A percentile compares a stretch with the other conserved stretches of the same genome.
These are phyloP conservation scores for Neurospora sp. DNA, from an alignment of 495 filamentous ascomycete species.

Conservation along the genomic window DNA sequence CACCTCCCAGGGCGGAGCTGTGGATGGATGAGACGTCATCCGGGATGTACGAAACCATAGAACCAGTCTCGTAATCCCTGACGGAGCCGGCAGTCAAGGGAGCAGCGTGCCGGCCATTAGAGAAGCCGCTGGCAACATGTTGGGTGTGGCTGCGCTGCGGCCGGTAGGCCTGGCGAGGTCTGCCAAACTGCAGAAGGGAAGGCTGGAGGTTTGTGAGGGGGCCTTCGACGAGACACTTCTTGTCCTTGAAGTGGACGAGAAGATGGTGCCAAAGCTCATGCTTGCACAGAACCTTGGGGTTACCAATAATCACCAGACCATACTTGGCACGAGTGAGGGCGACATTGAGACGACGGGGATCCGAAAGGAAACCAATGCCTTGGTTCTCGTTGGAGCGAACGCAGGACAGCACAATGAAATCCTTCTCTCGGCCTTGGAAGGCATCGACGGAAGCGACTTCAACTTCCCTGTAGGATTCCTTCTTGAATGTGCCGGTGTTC, in stretches of 20 bases:
- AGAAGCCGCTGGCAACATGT: conserved; percentile 70
- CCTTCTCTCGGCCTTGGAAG: conserved; percentile 98
- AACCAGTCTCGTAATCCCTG: conserved; percentile 78
- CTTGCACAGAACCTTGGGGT: conserved; percentile 95
- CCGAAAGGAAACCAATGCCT: conserved; percentile 97
- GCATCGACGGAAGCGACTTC: conserved; percentile 98
- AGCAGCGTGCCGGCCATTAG: conserved; percentile 30
- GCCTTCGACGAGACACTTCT: conserved; percentile 90
- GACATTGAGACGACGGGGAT: conserved; percentile 97
- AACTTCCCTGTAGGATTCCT: conserved; percentile 97
- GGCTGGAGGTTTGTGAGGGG: conserved; percentile 94
- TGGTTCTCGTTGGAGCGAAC: conserved; percentile 99
- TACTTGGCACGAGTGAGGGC: conserved; percentile 95
- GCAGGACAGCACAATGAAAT: conserved; percentile 97
- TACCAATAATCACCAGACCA: conserved; percentile 90
- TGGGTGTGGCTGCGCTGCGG: conserved; percentile 55
- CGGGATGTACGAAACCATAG: conserved; percentile 85
- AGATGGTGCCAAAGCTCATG: conserved; percentile 98
- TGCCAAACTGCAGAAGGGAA: conserved; percentile 88
- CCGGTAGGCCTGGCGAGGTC: conserved; percentile 84
- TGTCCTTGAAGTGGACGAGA: conserved; percentile 94
- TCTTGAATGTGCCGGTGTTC: conserved; percentile 91
- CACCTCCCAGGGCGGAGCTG: conserved; percentile 79
- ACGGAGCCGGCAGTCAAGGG: conserved; percentile 37
- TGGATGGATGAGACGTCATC: conserved; percentile 96